A percentile compares a stretch with the other conserved stretches of the same genome.
Conservation (phyloP, 805 yeast genomes). For the Pachysolen tannophilus region DNA sequence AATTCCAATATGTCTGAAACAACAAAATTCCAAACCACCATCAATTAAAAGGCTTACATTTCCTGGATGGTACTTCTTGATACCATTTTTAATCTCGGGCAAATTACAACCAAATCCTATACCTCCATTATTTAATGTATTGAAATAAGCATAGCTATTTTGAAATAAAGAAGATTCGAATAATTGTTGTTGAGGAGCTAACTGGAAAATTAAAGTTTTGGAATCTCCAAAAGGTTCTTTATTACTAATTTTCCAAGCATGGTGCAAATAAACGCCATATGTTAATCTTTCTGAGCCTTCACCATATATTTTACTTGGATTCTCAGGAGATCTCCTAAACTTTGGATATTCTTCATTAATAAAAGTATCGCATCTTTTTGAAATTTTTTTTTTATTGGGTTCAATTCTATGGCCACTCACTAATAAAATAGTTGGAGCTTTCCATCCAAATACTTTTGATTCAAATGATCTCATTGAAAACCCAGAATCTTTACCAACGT, state of each 20-base stretch:
- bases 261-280: constrained; percentile 56
- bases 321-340: constrained; percentile 18
- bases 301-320: neutral
- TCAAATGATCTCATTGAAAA: constrained; percentile 86
- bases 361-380: constrained; percentile 42
- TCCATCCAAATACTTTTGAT: constrained; percentile 80
- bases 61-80: constrained; percentile 52
- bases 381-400: constrained; percentile 25
- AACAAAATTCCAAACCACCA: constrained; percentile 69
- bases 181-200: constrained; percentile 58
- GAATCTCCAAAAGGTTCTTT: constrained; percentile 65
- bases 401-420: constrained; percentile 55
- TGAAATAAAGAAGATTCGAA: constrained; percentile 29
- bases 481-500: constrained; percentile 69
- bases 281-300: constrained; percentile 30
- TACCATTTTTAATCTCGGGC: constrained; percentile 40
- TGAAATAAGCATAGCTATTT: constrained; percentile 51
- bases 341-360: constrained; percentile 36
- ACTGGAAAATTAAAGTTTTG: constrained; percentile 49
- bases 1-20: constrained; percentile 59
- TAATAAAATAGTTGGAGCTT: constrained; percentile 71
- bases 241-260: constrained; percentile 75
- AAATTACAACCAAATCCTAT: constrained; percentile 75
- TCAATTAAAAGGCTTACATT: constrained; percentile 77
- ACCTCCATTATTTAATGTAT: constrained; percentile 61